These are phyloP conservation scores for Pinus tabuliformis DNA, from an alignment of 75 land plant genomes.

Conservation along the genomic window DNA sequence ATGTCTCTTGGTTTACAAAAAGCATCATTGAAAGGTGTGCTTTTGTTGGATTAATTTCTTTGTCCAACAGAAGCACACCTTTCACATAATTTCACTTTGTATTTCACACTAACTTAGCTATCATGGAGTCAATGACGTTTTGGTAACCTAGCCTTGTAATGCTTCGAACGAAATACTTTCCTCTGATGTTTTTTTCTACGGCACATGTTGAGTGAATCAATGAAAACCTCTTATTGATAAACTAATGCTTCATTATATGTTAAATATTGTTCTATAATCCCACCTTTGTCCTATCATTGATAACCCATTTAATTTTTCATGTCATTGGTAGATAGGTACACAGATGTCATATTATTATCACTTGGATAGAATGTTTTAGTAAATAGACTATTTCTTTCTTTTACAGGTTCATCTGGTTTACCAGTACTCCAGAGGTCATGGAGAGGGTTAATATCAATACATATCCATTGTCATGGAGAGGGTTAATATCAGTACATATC, in stretches of 20 bases:
- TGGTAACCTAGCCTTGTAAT: neutral
- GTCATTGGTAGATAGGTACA: neutral
- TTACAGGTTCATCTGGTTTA: conserved; percentile 96
- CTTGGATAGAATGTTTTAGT: no score
- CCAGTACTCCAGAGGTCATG: conserved; percentile 91
- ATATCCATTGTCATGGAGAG: no score
- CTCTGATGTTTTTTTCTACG: neutral
- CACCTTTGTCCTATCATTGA: neutral
- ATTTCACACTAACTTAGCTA: neutral
- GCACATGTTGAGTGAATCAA: neutral
- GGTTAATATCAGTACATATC: no score
- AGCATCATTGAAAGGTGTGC: conserved; percentile 87
- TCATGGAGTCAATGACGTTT: neutral
- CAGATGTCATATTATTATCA: neutral
- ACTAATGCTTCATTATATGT: neutral
- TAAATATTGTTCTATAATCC: neutral
- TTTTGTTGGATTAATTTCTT: conserved; percentile 3
- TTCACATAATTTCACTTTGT: neutral
- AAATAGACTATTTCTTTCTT: neutral
- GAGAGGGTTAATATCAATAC: conserved; percentile 87
- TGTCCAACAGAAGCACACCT: no score
- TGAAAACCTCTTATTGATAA: neutral
- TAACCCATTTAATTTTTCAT: neutral
- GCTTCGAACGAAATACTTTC: neutral
- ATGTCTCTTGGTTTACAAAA: conserved; percentile 88